These are phyloP conservation scores for Meyerozyma elateridarum DNA, from an alignment of 1,139 yeast genomes.

Conservation along the genomic window DNA sequence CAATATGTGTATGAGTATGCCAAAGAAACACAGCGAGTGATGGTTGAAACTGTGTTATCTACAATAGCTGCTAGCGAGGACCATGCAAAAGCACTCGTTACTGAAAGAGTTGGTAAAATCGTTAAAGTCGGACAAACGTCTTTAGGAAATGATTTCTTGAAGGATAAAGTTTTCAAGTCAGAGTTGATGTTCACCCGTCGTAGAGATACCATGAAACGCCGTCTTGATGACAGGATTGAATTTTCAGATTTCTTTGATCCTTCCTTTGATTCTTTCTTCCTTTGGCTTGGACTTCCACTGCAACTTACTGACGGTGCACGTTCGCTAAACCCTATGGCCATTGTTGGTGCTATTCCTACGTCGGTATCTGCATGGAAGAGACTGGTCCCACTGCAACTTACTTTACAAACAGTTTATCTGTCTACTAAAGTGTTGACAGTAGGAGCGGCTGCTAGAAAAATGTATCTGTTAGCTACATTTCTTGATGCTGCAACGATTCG, in stretches of 20 bases:
- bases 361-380: slow-evolving; percentile 29
- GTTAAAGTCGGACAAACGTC: slow-evolving; percentile 56
- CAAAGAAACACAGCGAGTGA: slow-evolving; percentile 58
- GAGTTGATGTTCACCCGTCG: slow-evolving; percentile 80
- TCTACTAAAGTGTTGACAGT: slow-evolving; percentile 42
- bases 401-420: slow-evolving; percentile 40
- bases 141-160: slow-evolving; percentile 56
- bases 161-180: slow-evolving; percentile 65
- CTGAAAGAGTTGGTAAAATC: slow-evolving; percentile 56
- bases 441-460: slow-evolving; percentile 35
- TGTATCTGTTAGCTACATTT: slow-evolving; percentile 24
- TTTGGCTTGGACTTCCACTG: slow-evolving; percentile 40
- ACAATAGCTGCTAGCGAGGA: slow-evolving; percentile 66
- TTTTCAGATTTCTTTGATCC: slow-evolving; percentile 76
- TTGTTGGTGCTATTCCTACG: slow-evolving; percentile 30
- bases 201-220: slow-evolving; percentile 58
- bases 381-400: slow-evolving; percentile 35
- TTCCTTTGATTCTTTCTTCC: slow-evolving; percentile 51
- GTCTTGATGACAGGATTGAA: slow-evolving; percentile 55
- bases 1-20: slow-evolving; percentile 71
- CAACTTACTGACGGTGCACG: slow-evolving; percentile 27
- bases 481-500: slow-evolving; percentile 28
- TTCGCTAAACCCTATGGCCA: slow-evolving; percentile 34
- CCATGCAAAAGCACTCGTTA: slow-evolving; percentile 59
- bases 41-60: slow-evolving; percentile 59